phyloP scores from a whole-genome alignment of 371 early-diverging fungal species.

The Syncephalastrum racemosum region DNA sequence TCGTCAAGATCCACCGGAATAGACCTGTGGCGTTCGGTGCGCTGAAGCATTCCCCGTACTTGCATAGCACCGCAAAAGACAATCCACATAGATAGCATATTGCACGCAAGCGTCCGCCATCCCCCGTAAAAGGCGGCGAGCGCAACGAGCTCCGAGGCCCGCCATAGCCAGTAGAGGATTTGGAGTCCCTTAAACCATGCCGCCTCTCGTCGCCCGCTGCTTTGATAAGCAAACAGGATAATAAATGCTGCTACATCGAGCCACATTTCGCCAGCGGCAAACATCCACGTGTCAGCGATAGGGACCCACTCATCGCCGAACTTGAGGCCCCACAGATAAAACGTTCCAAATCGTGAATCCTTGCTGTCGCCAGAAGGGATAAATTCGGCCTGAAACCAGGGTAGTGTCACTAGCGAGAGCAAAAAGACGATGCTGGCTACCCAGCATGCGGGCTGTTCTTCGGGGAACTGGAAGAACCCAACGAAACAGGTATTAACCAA shows the following conservation, averaged over 20 bases:
- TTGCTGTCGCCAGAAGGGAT: slow-evolving; percentile 45
- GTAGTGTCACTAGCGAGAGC: slow-evolving; percentile 45
- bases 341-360: slow-evolving; percentile 46
- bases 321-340: slow-evolving; percentile 61
- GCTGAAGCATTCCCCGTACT: no score
- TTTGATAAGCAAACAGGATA: slow-evolving; percentile 27
- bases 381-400: slow-evolving; percentile 53
- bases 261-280: slow-evolving; percentile 39
- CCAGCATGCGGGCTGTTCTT: slow-evolving; percentile 36
- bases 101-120: slow-evolving; percentile 28
- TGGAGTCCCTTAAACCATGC: slow-evolving; percentile 34
- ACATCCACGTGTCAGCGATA: slow-evolving; percentile 78
- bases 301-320: slow-evolving; percentile 68
- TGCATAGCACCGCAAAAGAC: slow-evolving; percentile 23
- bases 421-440: slow-evolving; percentile 38
- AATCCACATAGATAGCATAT: slow-evolving; percentile 34
- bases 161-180: slow-evolving; percentile 42
- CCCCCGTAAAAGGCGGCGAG: slow-evolving; percentile 44
- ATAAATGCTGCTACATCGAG: slow-evolving; percentile 50
- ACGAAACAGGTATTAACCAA: no score
- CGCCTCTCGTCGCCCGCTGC: slow-evolving; percentile 18
- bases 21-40: no score
- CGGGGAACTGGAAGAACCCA: slow-evolving; percentile 28
- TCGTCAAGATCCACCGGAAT: no score
- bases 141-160: slow-evolving; percentile 26